Conservation (phyloP, 1,284 basidiomycete genomes). For the Papiliotrema terrestris region DNA sequence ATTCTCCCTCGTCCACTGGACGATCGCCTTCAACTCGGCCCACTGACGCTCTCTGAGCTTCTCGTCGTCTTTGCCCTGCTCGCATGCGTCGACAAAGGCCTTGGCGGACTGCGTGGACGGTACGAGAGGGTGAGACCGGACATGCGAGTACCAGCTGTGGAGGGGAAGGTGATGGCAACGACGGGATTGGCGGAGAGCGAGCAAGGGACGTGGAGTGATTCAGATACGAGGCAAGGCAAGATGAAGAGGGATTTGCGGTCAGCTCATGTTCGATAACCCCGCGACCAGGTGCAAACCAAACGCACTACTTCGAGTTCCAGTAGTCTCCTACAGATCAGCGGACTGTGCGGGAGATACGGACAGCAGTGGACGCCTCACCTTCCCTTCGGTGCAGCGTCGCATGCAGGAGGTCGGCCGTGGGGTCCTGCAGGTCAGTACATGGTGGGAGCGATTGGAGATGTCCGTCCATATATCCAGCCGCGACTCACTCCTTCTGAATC, state of each 20-base stretch:
- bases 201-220: background rate
- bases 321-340: slow-evolving; percentile 35
- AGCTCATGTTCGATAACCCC: background rate
- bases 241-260: no score
- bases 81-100: slow-evolving; percentile 44
- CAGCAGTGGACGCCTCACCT: slow-evolving; percentile 19
- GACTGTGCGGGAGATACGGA: background rate
- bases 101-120: slow-evolving; percentile 23
- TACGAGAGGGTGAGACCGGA: slow-evolving; percentile 33
- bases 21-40: slow-evolving; percentile 39
- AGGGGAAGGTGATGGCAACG: background rate
- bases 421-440: slow-evolving; percentile 16
- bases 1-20: slow-evolving; percentile 41
- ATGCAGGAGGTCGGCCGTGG: slow-evolving; percentile 43
- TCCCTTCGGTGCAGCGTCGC: slow-evolving; percentile 46
- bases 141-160: slow-evolving; percentile 38
- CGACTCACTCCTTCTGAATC: slow-evolving; percentile 35
- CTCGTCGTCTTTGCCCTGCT: slow-evolving; percentile 15
- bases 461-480: background rate
- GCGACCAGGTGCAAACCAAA: background rate
- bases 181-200: background rate
- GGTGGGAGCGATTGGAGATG: background rate
- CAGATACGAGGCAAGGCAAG: no score
- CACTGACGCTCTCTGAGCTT: slow-evolving; percentile 35
- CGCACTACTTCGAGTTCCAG: slow-evolving; percentile 49